A percentile compares a stretch with the other conserved stretches of the same genome.
phyloP scores from a whole-genome alignment of 768 basidiomycete genomes.

The Lentinula sp. region DNA sequence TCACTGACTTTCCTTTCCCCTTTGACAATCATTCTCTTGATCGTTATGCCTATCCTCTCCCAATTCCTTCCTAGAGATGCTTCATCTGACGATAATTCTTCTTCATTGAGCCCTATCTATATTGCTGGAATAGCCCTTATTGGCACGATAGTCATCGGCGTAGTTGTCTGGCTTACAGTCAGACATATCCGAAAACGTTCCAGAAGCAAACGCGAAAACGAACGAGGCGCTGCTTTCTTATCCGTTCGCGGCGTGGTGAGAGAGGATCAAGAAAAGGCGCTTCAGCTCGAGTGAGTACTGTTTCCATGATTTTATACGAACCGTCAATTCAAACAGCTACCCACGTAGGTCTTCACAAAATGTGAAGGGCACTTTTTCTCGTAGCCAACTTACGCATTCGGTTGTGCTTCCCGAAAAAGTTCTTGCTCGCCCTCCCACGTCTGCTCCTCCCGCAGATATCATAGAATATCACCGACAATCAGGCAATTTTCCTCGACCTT shows the following conservation, averaged over 20 bases:
- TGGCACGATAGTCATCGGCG: constrained; percentile 29
- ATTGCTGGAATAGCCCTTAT: constrained; percentile 49
- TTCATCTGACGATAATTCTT: background rate
- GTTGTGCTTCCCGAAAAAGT: constrained; percentile 51
- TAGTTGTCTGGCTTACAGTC: constrained; percentile 38
- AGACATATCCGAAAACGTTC: constrained; percentile 35
- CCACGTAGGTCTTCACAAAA: background rate
- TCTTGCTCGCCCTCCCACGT: constrained; percentile 26
- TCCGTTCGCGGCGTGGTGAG: constrained; percentile 42
- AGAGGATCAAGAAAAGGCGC: constrained; percentile 23
- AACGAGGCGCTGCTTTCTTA: constrained; percentile 36
- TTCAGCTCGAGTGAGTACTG: constrained; percentile 15
- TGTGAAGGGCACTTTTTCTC: constrained; percentile 27
- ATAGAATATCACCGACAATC: constrained; percentile 37
- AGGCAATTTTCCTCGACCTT: constrained; percentile 33
- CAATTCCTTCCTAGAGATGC: background rate
- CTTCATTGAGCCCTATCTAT: constrained; percentile 22
- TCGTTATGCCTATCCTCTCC: background rate
- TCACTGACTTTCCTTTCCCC: background rate
- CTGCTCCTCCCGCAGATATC: constrained; percentile 31
- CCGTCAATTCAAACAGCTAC: background rate
- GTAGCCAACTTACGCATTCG: constrained; percentile 33
- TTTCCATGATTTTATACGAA: background rate
- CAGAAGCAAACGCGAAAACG: constrained; percentile 27
- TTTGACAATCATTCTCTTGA: background rate